A percentile compares a stretch with the other conserved stretches of the same genome.
Evolutionary conservation across 176 grass and related monocot species (phyloP).

Genomic region (Elaeis guineensis): DNA sequence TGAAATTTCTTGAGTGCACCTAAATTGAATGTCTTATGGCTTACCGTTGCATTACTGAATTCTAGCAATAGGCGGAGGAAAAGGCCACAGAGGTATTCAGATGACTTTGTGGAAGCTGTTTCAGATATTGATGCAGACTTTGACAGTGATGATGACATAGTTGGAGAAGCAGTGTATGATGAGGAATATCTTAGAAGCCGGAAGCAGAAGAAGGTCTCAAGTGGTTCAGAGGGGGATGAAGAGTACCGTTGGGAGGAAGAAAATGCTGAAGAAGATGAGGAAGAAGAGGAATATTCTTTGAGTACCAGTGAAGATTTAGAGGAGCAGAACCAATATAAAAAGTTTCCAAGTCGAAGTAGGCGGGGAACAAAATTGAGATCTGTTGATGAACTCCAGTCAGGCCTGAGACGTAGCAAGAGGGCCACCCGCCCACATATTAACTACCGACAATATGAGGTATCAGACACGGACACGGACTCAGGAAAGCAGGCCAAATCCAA

Average conservation of each 20-base stretch:
- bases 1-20: background rate
- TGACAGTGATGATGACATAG: conserved; percentile 79
- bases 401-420: conserved; percentile 67
- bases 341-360: conserved; percentile 28
- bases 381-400: conserved; percentile 46
- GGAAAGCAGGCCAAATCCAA: conserved; percentile 33
- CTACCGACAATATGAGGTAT: conserved; percentile 49
- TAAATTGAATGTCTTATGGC: background rate
- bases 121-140: conserved; percentile 45
- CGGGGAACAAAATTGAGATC: conserved; percentile 40
- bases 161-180: conserved; percentile 90
- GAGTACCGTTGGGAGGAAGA: conserved; percentile 63
- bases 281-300: conserved; percentile 45
- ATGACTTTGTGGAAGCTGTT: conserved; percentile 71
- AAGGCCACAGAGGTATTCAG: conserved; percentile 61
- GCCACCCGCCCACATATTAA: conserved; percentile 44
- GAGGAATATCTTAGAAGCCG: conserved; percentile 79
- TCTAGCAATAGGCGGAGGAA: conserved; percentile 60
- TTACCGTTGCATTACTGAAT: conserved; percentile 7
- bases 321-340: conserved; percentile 28
- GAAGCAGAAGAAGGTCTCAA: conserved; percentile 39
- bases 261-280: conserved; percentile 66
- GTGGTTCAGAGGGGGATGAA: conserved; percentile 51
- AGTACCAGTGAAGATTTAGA: conserved; percentile 55
- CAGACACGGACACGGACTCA: conserved; percentile 39